A percentile compares a stretch with the other conserved stretches of the same genome.
Evolutionary conservation across 1,284 basidiomycete genomes (phyloP).

Genomic region (Flammula alnicola): DNA sequence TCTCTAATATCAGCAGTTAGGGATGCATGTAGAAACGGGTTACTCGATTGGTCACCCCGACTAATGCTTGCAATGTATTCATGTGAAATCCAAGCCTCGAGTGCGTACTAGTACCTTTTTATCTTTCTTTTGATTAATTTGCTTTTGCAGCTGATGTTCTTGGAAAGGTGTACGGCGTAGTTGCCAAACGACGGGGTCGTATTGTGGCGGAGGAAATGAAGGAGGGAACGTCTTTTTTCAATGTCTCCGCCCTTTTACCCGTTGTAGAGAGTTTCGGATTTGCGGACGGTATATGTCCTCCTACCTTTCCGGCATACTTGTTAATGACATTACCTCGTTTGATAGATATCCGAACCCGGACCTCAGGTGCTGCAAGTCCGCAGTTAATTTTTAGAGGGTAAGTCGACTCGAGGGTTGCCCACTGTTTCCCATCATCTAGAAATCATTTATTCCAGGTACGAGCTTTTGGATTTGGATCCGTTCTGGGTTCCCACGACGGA

Average conservation of each 20-base stretch:
- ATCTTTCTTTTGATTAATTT: slow-evolving; percentile 5
- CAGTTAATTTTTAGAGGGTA: slow-evolving; percentile 96
- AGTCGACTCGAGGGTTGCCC: slow-evolving; percentile 29
- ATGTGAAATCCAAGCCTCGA: slow-evolving; percentile 98
- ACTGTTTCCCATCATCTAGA: not conserved
- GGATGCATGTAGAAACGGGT: slow-evolving; percentile 87
- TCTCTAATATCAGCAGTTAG: slow-evolving; percentile 88
- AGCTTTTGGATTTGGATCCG: slow-evolving; percentile 91
- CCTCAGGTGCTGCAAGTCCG: slow-evolving; percentile 95
- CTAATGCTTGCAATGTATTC: slow-evolving; percentile 99
- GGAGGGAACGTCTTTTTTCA: slow-evolving; percentile 96
- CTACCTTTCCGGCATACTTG: not conserved
- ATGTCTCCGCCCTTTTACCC: slow-evolving; percentile 88
- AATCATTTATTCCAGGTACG: slow-evolving; percentile 57
- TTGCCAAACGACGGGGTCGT: slow-evolving; percentile 87
- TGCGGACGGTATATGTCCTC: slow-evolving; percentile 73
- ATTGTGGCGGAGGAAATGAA: slow-evolving; percentile 99
- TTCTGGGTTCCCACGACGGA: slow-evolving; percentile 99
- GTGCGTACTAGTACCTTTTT: slow-evolving; percentile 51
- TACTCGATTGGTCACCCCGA: slow-evolving; percentile 97
- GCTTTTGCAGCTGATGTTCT: slow-evolving; percentile 83
- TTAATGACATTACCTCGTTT: slow-evolving; percentile 5
- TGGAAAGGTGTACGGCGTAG: slow-evolving; percentile 97
- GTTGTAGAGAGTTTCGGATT: slow-evolving; percentile 98
- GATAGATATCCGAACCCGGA: slow-evolving; percentile 92